These are phyloP conservation scores for Penicillium sp. DNA, from an alignment of 2,329 filamentous ascomycete species.

Conservation along the genomic window DNA sequence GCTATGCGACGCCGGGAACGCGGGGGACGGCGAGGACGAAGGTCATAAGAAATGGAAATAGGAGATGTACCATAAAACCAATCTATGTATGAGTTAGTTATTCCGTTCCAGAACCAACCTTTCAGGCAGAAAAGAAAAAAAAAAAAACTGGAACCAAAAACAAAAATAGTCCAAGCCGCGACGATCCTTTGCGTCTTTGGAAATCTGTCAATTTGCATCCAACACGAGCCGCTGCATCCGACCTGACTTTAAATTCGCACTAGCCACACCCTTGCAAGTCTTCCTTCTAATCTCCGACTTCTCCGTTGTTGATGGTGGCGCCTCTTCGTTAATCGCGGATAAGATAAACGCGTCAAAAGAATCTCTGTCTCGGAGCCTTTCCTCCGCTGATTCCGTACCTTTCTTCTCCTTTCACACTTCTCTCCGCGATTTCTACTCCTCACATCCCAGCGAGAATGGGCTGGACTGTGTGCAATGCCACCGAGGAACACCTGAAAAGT, in stretches of 20 bases:
- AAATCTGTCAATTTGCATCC: conserved; percentile 7
- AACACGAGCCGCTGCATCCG: conserved; percentile 1
- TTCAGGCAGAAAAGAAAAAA: not conserved
- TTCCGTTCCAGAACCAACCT: not conserved
- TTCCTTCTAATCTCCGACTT: not conserved
- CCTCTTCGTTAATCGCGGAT: conserved; percentile 18
- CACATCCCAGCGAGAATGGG: conserved; percentile 32
- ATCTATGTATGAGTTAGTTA: not conserved
- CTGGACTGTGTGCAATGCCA: conserved; percentile 50
- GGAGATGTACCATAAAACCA: conserved; percentile 13
- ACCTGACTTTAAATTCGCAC: not conserved
- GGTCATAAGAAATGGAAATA: conserved; percentile 17
- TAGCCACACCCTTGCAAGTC: conserved; percentile 1
- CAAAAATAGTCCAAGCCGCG: conserved; percentile 13
- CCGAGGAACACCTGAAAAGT: conserved; percentile 46
- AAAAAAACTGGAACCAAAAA: not conserved
- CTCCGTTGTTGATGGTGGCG: conserved; percentile 12
- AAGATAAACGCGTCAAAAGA: conserved; percentile 18
- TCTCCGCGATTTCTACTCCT: conserved; percentile 4
- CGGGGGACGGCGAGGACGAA: conserved; percentile 25
- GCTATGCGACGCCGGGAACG: conserved; percentile 9
- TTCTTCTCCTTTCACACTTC: conserved; percentile 9
- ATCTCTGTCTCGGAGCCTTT: no score
- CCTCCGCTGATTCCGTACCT: not conserved
- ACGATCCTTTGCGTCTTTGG: conserved; percentile 1